Conservation (phyloP, 805 yeast genomes). For the Millerozyma miso region DNA sequence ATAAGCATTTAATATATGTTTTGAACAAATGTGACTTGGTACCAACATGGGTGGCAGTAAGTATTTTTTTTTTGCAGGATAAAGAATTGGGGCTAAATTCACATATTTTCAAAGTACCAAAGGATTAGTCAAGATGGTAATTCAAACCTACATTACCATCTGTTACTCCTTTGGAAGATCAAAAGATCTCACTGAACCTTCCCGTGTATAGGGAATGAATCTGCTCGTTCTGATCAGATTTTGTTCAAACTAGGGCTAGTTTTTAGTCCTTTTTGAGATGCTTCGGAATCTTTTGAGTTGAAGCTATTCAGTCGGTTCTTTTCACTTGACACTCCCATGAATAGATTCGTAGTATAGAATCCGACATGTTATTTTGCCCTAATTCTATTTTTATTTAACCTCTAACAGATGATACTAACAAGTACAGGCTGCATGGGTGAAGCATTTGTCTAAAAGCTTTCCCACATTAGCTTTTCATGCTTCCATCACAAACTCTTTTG, state of each 20-base stretch:
- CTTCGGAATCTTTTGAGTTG: conserved; percentile 79
- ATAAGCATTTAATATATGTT: conserved; percentile 91
- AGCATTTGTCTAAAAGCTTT: conserved; percentile 81
- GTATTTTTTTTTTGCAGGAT: conserved; percentile 38
- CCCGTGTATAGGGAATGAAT: conserved; percentile 44
- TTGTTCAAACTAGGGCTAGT: conserved; percentile 32
- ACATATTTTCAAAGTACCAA: conserved; percentile 46
- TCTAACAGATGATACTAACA: conserved; percentile 9
- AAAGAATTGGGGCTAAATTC: conserved; percentile 1
- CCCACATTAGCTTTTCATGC: conserved; percentile 99
- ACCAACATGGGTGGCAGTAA: conserved; percentile 99
- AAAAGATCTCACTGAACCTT: conserved; percentile 55
- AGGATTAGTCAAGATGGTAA: conserved; percentile 77
- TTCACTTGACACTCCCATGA: conserved; percentile 17
- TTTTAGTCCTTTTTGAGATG: conserved; percentile 42
- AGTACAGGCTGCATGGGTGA: conserved; percentile 95
- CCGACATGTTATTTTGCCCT: conserved; percentile 49
- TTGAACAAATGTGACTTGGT: conserved; percentile 96
- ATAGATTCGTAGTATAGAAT: conserved; percentile 82
- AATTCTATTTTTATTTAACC: conserved; percentile 1
- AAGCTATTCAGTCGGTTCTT: conserved; percentile 41
- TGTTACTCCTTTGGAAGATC: conserved; percentile 98
- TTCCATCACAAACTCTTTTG: conserved; percentile 93
- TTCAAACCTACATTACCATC: conserved; percentile 55
- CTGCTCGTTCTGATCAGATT: conserved; percentile 35